Evolutionary conservation across 148 eudicot genomes (phyloP), one percentile per base, ranked within the genome.

Genomic region (Cornus suecica): DNA sequence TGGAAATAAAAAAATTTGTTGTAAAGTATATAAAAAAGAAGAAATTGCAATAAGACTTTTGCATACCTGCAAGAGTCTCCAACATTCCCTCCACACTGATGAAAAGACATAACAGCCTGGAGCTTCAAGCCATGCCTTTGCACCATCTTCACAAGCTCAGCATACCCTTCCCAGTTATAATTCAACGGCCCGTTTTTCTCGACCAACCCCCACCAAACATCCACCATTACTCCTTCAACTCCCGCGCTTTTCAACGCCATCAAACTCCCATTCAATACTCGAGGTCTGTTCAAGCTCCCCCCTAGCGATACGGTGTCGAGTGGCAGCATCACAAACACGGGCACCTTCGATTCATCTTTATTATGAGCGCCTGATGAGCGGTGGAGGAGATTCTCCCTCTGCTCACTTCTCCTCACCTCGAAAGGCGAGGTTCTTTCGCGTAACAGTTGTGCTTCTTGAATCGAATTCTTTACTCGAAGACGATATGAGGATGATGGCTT

Each of bases 11-110:
- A 32, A 32, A 32, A 32, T 32, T 32, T 11, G 8, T 32, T 11
- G 8, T 2, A 56, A 56, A 56, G 20, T 56, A 56, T 56, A 56
- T 16, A 3, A 7, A 56, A 56, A 56, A 7, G 56, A 8, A 73
- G 22, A 15, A 32, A 71, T 29, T 28, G 32, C 45, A 32, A 15
- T 23, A 23, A 37, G 8, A 26, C 25, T 25, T 20, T 58, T 23
- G 26, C 37, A 56, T 93, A 94, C 99, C 96, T 92, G 99, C 99
- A 94, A 58, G 96, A 89, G 80, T 94, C 99, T 63, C 99, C 98
- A 25, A 94, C 99, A 78, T 94, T 94, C 75, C 99, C 99, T 69
- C 99, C 99, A 76, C 99, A 94, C 78, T 94, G 98, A 71, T 94
- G 98, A 70, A 94, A 92, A 31, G 98, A 94, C 97, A 94, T 94